Evolutionary conservation across 345 rosid species (phyloP), one percentile per base, ranked within the genome.

Genomic region (Lepidium sativum): DNA sequence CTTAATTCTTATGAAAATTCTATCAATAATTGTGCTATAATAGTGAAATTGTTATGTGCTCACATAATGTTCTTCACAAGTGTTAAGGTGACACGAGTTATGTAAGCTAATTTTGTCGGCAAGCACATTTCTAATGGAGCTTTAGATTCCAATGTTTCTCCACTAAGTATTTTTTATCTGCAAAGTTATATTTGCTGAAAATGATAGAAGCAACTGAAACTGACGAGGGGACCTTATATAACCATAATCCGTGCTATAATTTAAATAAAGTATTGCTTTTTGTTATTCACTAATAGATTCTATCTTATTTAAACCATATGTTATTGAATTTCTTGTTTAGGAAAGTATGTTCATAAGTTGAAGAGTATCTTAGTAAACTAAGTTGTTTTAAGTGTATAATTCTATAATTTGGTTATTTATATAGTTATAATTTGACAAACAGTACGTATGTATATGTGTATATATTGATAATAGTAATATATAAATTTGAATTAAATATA

Each of bases 51-150:
- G 8, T 53, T 50, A 40, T 13, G n/a, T 41, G 18, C 52, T 53
- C 21, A 55, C 7, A 45, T 20, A 56, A 67, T 67, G 64, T 67
- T 67, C 63, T 57, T 35, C 29, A 23, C n/a, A 14, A 55, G 5
- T 55, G 9, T 53, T 32, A 14, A 64, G n/a, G 16, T 45, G 29
- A 58, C 18, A 47, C 9, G 32, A 55, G 12, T 67, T 67, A 45
- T 13, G 16, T 35, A 67, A 25, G 33, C 20, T 57, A 8, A 45
- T 29, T 49, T 49, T 56, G 71, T 67, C 71, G 65, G 71, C 17
- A 67, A 34, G 64, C 49, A 66, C 13, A 44, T 67, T 35, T 43
- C 17, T 63, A 18, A 54, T 34, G 4, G 6, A 18, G 31, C 31
- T 38, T 34, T 34, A 17, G 16, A 54, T 54, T 34, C 43, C 43